Evolutionary conservation across 2,329 filamentous ascomycete species (phyloP).

Genomic region (Emergomyces orientalis): DNA sequence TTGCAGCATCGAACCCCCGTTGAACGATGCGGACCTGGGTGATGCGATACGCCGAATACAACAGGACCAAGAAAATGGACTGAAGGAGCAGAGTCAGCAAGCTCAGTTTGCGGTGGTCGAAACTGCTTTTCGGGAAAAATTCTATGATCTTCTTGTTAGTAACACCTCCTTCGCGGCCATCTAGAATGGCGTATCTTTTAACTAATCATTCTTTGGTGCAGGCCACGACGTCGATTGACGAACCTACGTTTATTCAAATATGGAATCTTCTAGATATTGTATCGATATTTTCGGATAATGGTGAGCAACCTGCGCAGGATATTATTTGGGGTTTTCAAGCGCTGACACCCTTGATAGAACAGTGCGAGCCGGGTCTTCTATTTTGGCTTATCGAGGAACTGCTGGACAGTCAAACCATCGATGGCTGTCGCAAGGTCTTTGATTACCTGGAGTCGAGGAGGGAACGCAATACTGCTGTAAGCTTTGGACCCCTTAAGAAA

Average conservation of each 20-base stretch:
- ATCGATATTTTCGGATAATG: constrained; percentile 76
- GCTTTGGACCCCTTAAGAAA: constrained; percentile 10
- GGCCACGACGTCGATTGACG: constrained; percentile 66
- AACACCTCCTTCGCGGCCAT: constrained; percentile 21
- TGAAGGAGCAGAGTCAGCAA: constrained; percentile 43
- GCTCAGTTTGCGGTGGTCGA: constrained; percentile 61
- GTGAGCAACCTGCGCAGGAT: constrained; percentile 40
- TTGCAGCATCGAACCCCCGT: constrained; percentile 59
- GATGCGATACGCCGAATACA: constrained; percentile 39
- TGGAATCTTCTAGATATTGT: constrained; percentile 94
- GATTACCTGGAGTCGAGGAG: constrained; percentile 90
- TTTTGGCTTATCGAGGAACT: constrained; percentile 92
- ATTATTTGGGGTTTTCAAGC: neutral
- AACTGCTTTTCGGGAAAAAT: constrained; percentile 69
- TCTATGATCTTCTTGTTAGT: constrained; percentile 69
- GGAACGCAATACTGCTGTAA: constrained; percentile 72
- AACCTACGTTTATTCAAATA: constrained; percentile 67
- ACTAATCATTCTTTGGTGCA: constrained; percentile 28
- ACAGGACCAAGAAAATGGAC: constrained; percentile 16
- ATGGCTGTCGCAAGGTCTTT: constrained; percentile 83
- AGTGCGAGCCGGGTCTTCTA: constrained; percentile 65
- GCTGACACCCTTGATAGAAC: constrained; percentile 11
- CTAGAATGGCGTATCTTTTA: neutral
- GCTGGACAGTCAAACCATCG: constrained; percentile 88
- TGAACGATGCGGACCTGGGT: constrained; percentile 56